phyloP scores from a whole-genome alignment of 345 rosid genomes.

The Murraya koenigii region DNA sequence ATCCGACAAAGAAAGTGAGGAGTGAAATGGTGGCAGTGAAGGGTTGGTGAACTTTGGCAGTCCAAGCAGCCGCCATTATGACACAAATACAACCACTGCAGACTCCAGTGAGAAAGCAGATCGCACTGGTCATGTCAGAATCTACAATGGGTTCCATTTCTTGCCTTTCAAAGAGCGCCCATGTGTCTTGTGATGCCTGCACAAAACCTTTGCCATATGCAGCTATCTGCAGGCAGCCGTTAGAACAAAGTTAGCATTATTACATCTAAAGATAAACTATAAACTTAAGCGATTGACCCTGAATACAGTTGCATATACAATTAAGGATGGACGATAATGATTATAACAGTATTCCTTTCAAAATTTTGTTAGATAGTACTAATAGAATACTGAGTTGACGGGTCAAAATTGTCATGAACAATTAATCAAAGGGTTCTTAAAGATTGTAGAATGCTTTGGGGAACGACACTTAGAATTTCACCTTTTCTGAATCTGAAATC shows the following conservation, averaged over 20 bases:
- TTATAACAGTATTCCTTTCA: not conserved
- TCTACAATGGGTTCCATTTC: slow-evolving; percentile 67
- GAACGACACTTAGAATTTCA: not conserved
- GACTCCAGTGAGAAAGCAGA: slow-evolving; percentile 90
- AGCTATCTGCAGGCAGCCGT: slow-evolving; percentile 52
- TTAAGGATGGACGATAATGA: not conserved
- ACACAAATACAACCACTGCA: slow-evolving; percentile 95
- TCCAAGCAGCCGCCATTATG: slow-evolving; percentile 85
- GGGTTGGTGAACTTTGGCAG: slow-evolving; percentile 49
- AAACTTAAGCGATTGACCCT: not conserved
- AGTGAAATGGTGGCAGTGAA: slow-evolving; percentile 82
- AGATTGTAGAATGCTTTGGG: not conserved
- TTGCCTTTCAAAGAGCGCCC: slow-evolving; percentile 64
- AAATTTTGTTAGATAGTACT: not conserved
- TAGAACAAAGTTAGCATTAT: not conserved
- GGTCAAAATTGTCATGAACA: not conserved
- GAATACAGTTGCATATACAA: not conserved
- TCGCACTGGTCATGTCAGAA: slow-evolving; percentile 81
- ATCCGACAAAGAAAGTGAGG: slow-evolving; percentile 73
- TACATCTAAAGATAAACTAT: not conserved
- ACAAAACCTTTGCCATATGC: slow-evolving; percentile 95
- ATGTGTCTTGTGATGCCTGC: slow-evolving; percentile 86
- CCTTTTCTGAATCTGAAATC: not conserved
- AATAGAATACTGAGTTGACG: not conserved
- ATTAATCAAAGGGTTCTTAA: not conserved